Base-by-base conservation (phyloP, 2,329 filamentous ascomycete species). In the Metarhizium humberi region DNA sequence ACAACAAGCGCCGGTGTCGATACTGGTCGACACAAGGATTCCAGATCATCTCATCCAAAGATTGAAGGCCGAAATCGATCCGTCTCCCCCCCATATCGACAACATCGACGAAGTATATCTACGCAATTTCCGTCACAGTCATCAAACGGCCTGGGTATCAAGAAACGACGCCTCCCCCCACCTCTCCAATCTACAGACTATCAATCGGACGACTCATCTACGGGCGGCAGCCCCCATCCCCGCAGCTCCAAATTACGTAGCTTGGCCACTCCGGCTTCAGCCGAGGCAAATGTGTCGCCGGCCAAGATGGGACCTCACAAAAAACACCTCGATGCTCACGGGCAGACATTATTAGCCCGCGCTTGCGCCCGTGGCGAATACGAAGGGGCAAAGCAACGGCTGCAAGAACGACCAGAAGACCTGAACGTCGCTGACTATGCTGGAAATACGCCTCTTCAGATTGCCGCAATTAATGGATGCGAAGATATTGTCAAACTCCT, bases 391-490 rank as follows among this genome's bases (percentile, higher is more conserved):
- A 92, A 88, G 67, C 80, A 82, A 62, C 82, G 88, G 59, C 79
- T 91, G 36, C 76, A 80, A 8, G 89, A 95, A 66, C 82, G 91
- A 20, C 91, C 90, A 0, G 89, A 95, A 59, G 91, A 97, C 69
- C 71, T 97, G 54, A 89, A 99, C 62, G 81, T 92, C 56, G 84
- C 89, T 29, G 94, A 99, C 66, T 95, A 96, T 67, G 94, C 94
- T 14, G 90, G 90, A n/a, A 97, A 97, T 65, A 95, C 92, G 1
- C 94, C 94, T 29, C 77, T 99, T 38, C 94, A 99, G 69, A 94
- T 96, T 61, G 92, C 94, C 38, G 85, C 92, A 36, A 78, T 99
- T 56, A 87, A 94, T 65, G 94, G 94, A 6, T 88, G 86, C 68
- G 85, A 86, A 36, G 83, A 94, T 54, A 92, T 97, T 55, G 94